Evolutionary conservation across 306 rosid genomes (phyloP).

Genomic region (Albizia julibrissin): DNA sequence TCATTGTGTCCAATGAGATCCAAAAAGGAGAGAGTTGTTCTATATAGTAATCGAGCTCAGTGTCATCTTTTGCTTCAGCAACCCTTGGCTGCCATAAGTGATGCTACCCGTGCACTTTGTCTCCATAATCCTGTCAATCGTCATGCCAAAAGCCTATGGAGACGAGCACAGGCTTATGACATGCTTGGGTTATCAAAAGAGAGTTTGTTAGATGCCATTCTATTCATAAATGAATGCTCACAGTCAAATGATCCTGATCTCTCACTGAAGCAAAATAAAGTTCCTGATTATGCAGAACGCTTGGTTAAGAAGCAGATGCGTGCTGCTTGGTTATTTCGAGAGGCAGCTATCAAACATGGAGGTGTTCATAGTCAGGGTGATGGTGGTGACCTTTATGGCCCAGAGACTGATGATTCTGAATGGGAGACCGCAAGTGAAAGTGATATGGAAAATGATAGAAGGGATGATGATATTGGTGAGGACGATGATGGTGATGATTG

Average conservation of each 20-base stretch:
- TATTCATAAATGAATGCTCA: constrained; percentile 95
- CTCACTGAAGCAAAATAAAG: constrained; percentile 84
- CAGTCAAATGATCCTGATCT: constrained; percentile 96
- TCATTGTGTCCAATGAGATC: constrained; percentile 96
- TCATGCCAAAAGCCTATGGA: constrained; percentile 98
- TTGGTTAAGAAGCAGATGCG: constrained; percentile 97
- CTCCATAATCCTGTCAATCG: constrained; percentile 94
- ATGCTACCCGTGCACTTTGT: constrained; percentile 93
- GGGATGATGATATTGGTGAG: constrained; percentile 76
- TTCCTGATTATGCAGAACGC: constrained; percentile 95
- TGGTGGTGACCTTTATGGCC: constrained; percentile 81
- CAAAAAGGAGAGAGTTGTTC: constrained; percentile 92
- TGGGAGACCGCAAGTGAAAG: constrained; percentile 99
- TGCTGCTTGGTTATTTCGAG: constrained; percentile 95
- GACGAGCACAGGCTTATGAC: constrained; percentile 98
- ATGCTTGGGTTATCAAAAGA: constrained; percentile 95
- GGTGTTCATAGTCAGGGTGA: constrained; percentile 84
- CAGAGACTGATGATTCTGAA: constrained; percentile 88
- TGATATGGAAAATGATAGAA: constrained; percentile 93
- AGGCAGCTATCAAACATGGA: constrained; percentile 94
- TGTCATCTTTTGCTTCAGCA: constrained; percentile 90
- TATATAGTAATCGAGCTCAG: constrained; percentile 93
- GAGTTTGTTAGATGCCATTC: constrained; percentile 91
- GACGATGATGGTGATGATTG: constrained; percentile 77
- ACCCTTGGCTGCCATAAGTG: constrained; percentile 93